Conservation (phyloP, 148 eudicot genomes). For the Fagopyrum homotropicum region DNA sequence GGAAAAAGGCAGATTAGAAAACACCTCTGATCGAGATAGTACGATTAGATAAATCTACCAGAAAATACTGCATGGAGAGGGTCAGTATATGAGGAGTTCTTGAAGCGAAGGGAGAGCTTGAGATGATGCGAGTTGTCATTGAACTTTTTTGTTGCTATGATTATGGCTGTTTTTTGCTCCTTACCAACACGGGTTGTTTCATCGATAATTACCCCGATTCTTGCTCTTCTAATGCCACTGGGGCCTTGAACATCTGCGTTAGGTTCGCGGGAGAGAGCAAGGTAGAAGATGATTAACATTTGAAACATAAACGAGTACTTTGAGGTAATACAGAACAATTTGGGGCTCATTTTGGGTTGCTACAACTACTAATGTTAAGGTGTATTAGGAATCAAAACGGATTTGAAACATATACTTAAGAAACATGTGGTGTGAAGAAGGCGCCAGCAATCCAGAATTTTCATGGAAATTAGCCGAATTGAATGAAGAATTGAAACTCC, state of each 20-base stretch:
- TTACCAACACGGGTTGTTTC: constrained; percentile 12
- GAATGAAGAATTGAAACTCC: neutral
- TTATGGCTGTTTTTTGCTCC: constrained; percentile 16
- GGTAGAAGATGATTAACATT: neutral
- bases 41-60: neutral
- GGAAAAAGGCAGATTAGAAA: neutral
- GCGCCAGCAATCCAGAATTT: neutral
- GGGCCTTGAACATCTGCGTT: neutral
- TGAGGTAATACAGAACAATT: neutral
- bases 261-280: neutral
- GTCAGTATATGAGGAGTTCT: neutral
- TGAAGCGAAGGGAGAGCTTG: constrained; percentile 7
- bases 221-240: neutral
- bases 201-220: constrained; percentile 13
- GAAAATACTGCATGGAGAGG: constrained; percentile 19
- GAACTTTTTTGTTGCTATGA: constrained; percentile 14
- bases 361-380: neutral
- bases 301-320: neutral
- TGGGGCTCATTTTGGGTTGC: neutral
- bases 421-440: neutral
- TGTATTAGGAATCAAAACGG: neutral
- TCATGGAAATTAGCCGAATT: neutral
- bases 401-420: neutral
- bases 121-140: neutral
- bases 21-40: neutral